phyloP scores from a whole-genome alignment of 2,329 filamentous ascomycete species.

The Trichoderma semiorbis region DNA sequence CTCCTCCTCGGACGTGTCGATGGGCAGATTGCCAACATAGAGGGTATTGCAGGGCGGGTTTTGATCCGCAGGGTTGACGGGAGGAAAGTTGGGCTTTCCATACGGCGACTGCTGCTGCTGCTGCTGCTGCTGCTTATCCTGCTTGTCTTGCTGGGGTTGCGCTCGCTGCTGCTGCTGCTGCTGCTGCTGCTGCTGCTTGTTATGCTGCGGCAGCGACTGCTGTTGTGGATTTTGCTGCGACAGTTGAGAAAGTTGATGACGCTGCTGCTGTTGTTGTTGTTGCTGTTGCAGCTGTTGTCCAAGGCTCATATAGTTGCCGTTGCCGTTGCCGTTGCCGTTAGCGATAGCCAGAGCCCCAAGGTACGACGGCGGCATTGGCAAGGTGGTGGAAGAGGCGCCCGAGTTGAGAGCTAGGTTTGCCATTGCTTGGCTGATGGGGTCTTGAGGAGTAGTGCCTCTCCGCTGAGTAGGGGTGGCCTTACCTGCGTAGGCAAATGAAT shows the following conservation, averaged over 20 bases:
- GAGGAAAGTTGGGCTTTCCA: constrained; percentile 66
- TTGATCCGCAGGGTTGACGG: constrained; percentile 90
- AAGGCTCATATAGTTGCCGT: background rate
- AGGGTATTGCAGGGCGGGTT: constrained; percentile 97
- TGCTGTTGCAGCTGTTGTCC: constrained; percentile 12
- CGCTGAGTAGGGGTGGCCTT: constrained; percentile 48
- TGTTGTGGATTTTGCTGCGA: background rate
- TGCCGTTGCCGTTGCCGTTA: constrained; percentile 30
- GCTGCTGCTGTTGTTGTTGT: constrained; percentile 7
- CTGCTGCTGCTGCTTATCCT: constrained; percentile 25
- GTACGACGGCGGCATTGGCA: constrained; percentile 51
- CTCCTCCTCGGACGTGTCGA: constrained; percentile 92
- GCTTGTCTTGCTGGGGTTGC: constrained; percentile 23
- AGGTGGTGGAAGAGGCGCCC: constrained; percentile 45
- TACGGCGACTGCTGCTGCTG: constrained; percentile 44
- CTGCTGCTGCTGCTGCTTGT: background rate
- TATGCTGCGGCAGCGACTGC: background rate
- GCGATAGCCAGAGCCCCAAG: constrained; percentile 54
- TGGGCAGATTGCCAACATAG: constrained; percentile 93
- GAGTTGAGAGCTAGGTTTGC: constrained; percentile 69
- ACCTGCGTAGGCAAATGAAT: constrained; percentile 70
- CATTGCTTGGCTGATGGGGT: constrained; percentile 65
- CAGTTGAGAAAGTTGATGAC: background rate
- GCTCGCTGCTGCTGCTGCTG: background rate
- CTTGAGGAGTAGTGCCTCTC: constrained; percentile 67